Base-by-base conservation (phyloP, 768 basidiomycete genomes). In the Punctularia strigosozonata region DNA sequence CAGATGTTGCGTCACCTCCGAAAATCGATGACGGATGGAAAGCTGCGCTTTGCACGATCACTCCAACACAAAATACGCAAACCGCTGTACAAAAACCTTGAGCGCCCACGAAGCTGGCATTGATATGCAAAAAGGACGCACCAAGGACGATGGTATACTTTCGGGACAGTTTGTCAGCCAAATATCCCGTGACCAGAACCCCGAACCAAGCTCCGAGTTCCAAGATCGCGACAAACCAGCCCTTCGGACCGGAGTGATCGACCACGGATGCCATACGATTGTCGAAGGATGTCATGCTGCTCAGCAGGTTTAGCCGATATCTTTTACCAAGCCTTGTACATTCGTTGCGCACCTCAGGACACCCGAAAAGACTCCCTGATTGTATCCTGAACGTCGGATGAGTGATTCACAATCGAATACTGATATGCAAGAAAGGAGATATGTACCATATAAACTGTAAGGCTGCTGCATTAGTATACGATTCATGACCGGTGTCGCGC, bases 191-290 rank as follows among this genome's bases (percentile, higher is more conserved):
- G 39, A 69, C 58, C 15, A 88, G 68, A 8, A 81, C 77, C 43
- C 84, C 84, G 43, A 78, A 63, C 77, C 83, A 83, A 18, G 84
- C 83, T 41, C 77, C 78, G 12, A 81, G 65, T 57, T 82, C 80
- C 25, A 85, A 68, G 49, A 85, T 80, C 17, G 80, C 62, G 12
- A 82, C 81, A 3, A 87, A 61, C 73, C 81, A 79, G 7, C 80
- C 84, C 57, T 79, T 75, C 18, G 64, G 72, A 6, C 59, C 64
- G 5, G 72, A 18, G 44, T 80, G 49, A 25, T 53, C 40, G 31
- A 77, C 75, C 1, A 71, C 75, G 18, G 65, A 61, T 2, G 58
- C 68, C 77, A 81, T 80, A 26, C 73, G 64, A 6, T 56, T 20
- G 25, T 68, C 57, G 47, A 77, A 77, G 8, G 68, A 65, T 28